Base-by-base conservation (phyloP, 2,329 filamentous ascomycete genomes). In the Lecanoromycetidae sp. region DNA sequence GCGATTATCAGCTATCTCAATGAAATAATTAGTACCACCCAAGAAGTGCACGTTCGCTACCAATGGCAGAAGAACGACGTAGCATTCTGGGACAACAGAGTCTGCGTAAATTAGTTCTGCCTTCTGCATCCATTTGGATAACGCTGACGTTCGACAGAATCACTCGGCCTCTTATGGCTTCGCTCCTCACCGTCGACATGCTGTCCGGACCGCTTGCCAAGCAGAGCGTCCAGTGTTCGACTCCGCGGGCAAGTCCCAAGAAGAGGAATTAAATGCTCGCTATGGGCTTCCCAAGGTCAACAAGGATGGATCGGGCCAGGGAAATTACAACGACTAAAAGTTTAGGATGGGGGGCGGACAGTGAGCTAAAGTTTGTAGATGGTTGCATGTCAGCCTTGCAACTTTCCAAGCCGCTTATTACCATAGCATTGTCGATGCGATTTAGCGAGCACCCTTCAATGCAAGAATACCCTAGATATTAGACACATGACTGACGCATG, bases 1-100 rank as follows among this genome's bases (percentile, higher is more conserved):
- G 61, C 66, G 34, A 73, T 76, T 52, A 66, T 77, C 50, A 57
- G 59, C 2, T 68, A 71, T 38, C 63, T 79, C 27, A 75, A 74
- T 27, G 71, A 76, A 55, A 63, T 77, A 20, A 67, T 78, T 5
- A 62, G 70, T 2, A 74, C 72, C 1, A 76, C 70, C 5, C 80
- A 82, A 34, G 83, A 87, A 60, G 69, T 82, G 50, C 81, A 86
- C 56, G 80, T 76, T 5, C 71, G 82, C 15, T 77, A 81, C 57
- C 71, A 74, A 54, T 82, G 80, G 79, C 68, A 71, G 35, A 72
- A 76, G 52, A 71, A 75, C 34, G 80, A 82, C 48, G 75, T 84
- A 1, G 78, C 78, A 0, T 71, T 84, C 49, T 84, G 80, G 79
- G 79, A 83, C 57, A 83, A 82, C 53, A 66, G 78, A 15, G 64